A percentile compares a stretch with the other conserved stretches of the same genome.
Conservation (phyloP, 345 rosid genomes). For the Hibiscus syriacus region DNA sequence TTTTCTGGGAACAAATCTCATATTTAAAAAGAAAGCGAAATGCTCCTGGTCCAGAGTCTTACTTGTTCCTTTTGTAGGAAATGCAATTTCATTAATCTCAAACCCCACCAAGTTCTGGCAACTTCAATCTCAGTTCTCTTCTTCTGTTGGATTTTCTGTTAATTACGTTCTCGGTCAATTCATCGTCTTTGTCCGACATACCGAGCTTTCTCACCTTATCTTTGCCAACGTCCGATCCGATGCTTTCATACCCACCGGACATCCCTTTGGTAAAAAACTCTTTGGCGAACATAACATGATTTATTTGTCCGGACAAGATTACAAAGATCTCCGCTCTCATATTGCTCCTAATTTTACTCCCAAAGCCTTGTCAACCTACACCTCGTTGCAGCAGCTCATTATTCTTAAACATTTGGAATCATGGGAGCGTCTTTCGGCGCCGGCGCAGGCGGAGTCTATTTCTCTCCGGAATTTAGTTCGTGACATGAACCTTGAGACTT, state of each 20-base stretch:
- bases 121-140: slow-evolving; percentile 34
- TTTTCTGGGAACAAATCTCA: slow-evolving; percentile 46
- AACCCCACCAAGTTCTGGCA: slow-evolving; percentile 72
- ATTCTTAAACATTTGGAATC: slow-evolving; percentile 47
- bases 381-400: slow-evolving; percentile 48
- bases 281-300: slow-evolving; percentile 85
- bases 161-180: slow-evolving; percentile 64
- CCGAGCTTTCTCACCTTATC: slow-evolving; percentile 59
- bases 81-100: slow-evolving; percentile 39
- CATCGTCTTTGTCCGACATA: slow-evolving; percentile 49
- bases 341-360: slow-evolving; percentile 80
- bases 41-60: slow-evolving; percentile 51
- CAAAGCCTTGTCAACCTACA: slow-evolving; percentile 71
- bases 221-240: slow-evolving; percentile 80
- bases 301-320: slow-evolving; percentile 76
- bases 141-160: slow-evolving; percentile 45
- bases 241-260: slow-evolving; percentile 69
- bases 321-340: slow-evolving; percentile 67
- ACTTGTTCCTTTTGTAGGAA: slow-evolving; percentile 64
- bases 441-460: slow-evolving; percentile 19
- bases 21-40: slow-evolving; percentile 52
- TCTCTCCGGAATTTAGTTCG: slow-evolving; percentile 43
- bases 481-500: slow-evolving; percentile 75
- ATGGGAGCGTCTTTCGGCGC: slow-evolving; percentile 34
- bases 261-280: slow-evolving; percentile 76